Percentiles rank a stretch among this genome's conserved stretches.
phyloP scores from a whole-genome alignment of 225 moss, liverwort and hornwort species.

The Anthoceros angustus region DNA sequence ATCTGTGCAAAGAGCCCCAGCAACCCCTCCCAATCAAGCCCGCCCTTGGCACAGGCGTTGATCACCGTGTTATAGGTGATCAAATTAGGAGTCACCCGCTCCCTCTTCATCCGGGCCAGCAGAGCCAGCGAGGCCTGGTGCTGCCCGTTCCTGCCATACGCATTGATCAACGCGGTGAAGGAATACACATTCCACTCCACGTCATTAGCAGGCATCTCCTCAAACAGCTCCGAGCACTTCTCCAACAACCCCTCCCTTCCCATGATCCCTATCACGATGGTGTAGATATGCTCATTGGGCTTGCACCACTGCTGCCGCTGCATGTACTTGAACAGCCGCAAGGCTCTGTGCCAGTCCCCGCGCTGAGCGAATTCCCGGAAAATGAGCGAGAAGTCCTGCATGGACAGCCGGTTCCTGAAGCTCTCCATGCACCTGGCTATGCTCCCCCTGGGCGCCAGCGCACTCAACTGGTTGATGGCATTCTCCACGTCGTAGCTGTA shows the following conservation, averaged over 20 bases:
- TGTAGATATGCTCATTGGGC: conserved; percentile 96
- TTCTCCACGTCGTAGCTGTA: conserved; percentile 78
- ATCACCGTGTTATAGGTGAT: conserved; percentile 98
- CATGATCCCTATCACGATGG: conserved; percentile 97
- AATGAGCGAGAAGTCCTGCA: conserved; percentile 84
- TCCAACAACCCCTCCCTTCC: conserved; percentile 97
- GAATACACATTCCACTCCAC: conserved; percentile 99
- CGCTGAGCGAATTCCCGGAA: conserved; percentile 95
- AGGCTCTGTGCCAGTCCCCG: conserved; percentile 76
- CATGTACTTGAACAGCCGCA: conserved; percentile 96
- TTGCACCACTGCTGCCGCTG: conserved; percentile 98
- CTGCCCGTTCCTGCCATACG: conserved; percentile 92
- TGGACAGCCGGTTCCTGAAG: conserved; percentile 54
- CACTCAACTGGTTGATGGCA: conserved; percentile 57
- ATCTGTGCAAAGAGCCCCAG: conserved; percentile 92
- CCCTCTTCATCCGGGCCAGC: conserved; percentile 85
- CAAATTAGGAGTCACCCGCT: conserved; percentile 78
- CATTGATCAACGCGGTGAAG: conserved; percentile 92
- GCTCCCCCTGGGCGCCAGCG: conserved; percentile 82
- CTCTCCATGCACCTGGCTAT: conserved; percentile 84
- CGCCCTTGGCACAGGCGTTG: conserved; percentile 94
- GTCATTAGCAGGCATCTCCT: conserved; percentile 84
- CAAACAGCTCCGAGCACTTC: conserved; percentile 80
- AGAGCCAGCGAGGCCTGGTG: conserved; percentile 84
- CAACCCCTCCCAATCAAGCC: conserved; percentile 92